Evolutionary conservation across 1,284 basidiomycete species (phyloP).

Genomic region (Laetiporus sulphureus): DNA sequence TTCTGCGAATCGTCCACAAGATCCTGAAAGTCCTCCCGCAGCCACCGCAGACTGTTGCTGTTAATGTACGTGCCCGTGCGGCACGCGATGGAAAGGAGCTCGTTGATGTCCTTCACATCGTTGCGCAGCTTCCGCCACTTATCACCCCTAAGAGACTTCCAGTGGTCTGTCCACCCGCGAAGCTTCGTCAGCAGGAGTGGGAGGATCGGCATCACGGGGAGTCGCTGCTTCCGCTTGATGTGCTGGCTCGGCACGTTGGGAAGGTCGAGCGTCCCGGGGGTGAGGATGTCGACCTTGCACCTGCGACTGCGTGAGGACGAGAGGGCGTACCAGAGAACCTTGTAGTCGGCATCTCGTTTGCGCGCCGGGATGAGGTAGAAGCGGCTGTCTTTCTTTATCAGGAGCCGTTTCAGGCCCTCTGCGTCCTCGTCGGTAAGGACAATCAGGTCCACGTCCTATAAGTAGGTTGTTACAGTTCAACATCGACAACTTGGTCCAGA

Average conservation of each 20-base stretch:
- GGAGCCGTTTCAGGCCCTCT: constrained; percentile 36
- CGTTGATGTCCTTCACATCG: constrained; percentile 37
- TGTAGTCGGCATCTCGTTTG: constrained; percentile 30
- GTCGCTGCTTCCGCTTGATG: constrained; percentile 22
- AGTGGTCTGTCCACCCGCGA: constrained; percentile 45
- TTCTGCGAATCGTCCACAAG: constrained; percentile 7
- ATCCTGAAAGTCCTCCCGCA: constrained; percentile 1
- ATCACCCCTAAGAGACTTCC: constrained; percentile 23
- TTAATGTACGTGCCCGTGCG: background rate
- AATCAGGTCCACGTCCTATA: constrained; percentile 47
- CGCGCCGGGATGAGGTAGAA: constrained; percentile 15
- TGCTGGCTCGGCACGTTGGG: constrained; percentile 27
- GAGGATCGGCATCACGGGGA: constrained; percentile 40
- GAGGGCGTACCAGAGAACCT: constrained; percentile 38
- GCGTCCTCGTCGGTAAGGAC: constrained; percentile 25
- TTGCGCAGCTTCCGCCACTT: constrained; percentile 31
- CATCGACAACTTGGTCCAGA: background rate
- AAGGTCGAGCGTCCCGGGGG: constrained; percentile 39
- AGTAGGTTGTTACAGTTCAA: no score
- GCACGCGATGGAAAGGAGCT: constrained; percentile 31
- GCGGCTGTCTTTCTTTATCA: constrained; percentile 26
- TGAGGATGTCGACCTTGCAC: constrained; percentile 49
- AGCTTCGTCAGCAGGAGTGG: constrained; percentile 42
- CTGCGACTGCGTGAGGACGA: constrained; percentile 10
- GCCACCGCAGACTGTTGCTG: constrained; percentile 2